A percentile compares a stretch with the other conserved stretches of the same genome.
phyloP scores from a whole-genome alignment of 805 yeast species.

The Hanseniaspora clermontiae region DNA sequence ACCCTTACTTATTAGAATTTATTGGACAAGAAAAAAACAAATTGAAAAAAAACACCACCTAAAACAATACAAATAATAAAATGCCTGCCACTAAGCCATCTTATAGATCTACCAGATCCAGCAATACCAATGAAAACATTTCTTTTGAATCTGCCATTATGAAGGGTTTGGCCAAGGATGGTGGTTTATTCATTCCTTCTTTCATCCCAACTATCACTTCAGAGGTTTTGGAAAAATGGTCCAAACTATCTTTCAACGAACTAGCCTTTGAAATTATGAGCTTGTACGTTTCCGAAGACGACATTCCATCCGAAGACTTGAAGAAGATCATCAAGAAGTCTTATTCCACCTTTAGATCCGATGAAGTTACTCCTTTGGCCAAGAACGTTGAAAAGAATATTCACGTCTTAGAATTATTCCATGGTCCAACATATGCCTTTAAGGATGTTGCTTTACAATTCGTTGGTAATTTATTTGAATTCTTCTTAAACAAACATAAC shows the following conservation, averaged over 20 bases:
- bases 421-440: slow-evolving; percentile 98
- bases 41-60: neutral
- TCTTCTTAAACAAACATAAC: slow-evolving; percentile 69
- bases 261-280: slow-evolving; percentile 79
- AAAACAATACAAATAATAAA: neutral
- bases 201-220: slow-evolving; percentile 55
- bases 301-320: slow-evolving; percentile 62
- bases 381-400: slow-evolving; percentile 39
- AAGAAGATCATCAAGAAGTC: slow-evolving; percentile 51
- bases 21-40: too few species aligned
- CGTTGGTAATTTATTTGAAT: slow-evolving; percentile 93
- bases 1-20: neutral
- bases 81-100: slow-evolving; percentile 34
- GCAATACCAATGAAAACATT: slow-evolving; percentile 33
- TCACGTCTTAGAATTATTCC: slow-evolving; percentile 82
- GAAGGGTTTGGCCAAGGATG: slow-evolving; percentile 90
- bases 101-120: slow-evolving; percentile 72
- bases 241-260: slow-evolving; percentile 63
- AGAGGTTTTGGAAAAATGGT: slow-evolving; percentile 52
- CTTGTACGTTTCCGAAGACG: slow-evolving; percentile 56
- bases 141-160: slow-evolving; percentile 73
- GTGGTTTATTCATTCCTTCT: slow-evolving; percentile 88
- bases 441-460: slow-evolving; percentile 97
- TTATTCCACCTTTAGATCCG: slow-evolving; percentile 80
- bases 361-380: slow-evolving; percentile 76